phyloP scores from a whole-genome alignment of 2,329 filamentous ascomycete species.

The Phialophora expanda region DNA sequence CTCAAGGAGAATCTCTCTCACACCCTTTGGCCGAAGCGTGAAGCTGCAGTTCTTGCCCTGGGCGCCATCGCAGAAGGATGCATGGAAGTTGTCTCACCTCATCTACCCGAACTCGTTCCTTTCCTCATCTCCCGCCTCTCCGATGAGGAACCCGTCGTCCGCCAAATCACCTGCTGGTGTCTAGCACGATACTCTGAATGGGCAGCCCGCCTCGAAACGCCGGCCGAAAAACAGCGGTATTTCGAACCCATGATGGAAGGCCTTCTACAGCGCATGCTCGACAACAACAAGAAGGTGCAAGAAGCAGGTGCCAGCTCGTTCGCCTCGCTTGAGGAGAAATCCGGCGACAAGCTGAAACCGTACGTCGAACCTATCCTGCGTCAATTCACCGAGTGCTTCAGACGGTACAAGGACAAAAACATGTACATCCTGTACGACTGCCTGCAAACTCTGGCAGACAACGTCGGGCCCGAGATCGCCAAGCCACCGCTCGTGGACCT shows the following conservation, averaged over 20 bases:
- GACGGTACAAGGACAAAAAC: conserved; percentile 96
- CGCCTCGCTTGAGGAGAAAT: conserved; percentile 93
- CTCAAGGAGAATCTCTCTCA: conserved; percentile 88
- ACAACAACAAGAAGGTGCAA: conserved; percentile 96
- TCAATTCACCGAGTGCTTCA: conserved; percentile 91
- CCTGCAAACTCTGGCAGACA: conserved; percentile 93
- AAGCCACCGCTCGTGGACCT: conserved; percentile 78
- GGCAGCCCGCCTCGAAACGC: conserved; percentile 77
- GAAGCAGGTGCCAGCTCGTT: conserved; percentile 96
- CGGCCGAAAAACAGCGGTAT: conserved; percentile 71
- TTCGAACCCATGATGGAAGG: conserved; percentile 98
- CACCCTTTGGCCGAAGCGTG: conserved; percentile 85
- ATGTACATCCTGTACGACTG: conserved; percentile 99
- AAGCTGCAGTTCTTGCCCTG: conserved; percentile 90
- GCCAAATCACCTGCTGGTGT: conserved; percentile 98
- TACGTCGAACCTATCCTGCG: conserved; percentile 89
- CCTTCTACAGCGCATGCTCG: conserved; percentile 90
- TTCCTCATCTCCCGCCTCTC: conserved; percentile 86
- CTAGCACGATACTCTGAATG: conserved; percentile 90
- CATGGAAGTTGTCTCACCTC: conserved; percentile 84
- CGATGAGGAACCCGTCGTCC: conserved; percentile 85
- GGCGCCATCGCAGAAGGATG: conserved; percentile 96
- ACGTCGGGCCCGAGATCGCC: conserved; percentile 81
- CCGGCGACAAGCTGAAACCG: conserved; percentile 76
- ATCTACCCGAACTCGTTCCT: conserved; percentile 86